These are phyloP conservation scores for Aspergillus tamarii DNA, from an alignment of 2,329 filamentous ascomycete species.

Conservation along the genomic window DNA sequence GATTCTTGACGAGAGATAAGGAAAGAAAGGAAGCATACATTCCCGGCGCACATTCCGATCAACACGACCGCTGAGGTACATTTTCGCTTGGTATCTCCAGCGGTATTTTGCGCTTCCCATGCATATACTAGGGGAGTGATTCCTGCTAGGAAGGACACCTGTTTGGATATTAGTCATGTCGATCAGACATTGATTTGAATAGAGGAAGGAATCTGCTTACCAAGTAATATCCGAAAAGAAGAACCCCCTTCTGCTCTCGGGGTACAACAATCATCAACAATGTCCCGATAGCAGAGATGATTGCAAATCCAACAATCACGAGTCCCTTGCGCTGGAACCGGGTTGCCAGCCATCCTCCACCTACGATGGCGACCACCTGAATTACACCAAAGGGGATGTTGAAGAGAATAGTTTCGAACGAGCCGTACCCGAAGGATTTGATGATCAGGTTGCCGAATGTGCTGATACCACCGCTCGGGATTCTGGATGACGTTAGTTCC, in stretches of 20 bases:
- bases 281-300: slow-evolving; percentile 46
- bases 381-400: slow-evolving; percentile 47
- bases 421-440: slow-evolving; percentile 45
- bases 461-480: slow-evolving; percentile 43
- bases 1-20: fast-evolving
- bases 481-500: slow-evolving; percentile 22
- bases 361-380: slow-evolving; percentile 41
- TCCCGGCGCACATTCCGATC: slow-evolving; percentile 42
- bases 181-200: background rate
- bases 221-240: slow-evolving; percentile 57
- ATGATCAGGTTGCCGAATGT: slow-evolving; percentile 47
- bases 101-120: slow-evolving; percentile 43
- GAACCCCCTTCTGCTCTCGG: slow-evolving; percentile 50
- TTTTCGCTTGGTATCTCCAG: slow-evolving; percentile 42
- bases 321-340: slow-evolving; percentile 48
- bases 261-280: slow-evolving; percentile 55
- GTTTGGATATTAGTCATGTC: background rate
- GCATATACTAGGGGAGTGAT: slow-evolving; percentile 42
- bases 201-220: slow-evolving; percentile 28
- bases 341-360: slow-evolving; percentile 45
- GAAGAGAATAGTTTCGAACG: slow-evolving; percentile 46
- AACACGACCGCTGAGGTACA: slow-evolving; percentile 40
- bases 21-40: slow-evolving; percentile 19
- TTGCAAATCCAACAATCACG: slow-evolving; percentile 44
- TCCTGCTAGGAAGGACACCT: slow-evolving; percentile 36